Conservation (phyloP, 192 early-diverging fungal species). For the Gonapodya prolifera region DNA sequence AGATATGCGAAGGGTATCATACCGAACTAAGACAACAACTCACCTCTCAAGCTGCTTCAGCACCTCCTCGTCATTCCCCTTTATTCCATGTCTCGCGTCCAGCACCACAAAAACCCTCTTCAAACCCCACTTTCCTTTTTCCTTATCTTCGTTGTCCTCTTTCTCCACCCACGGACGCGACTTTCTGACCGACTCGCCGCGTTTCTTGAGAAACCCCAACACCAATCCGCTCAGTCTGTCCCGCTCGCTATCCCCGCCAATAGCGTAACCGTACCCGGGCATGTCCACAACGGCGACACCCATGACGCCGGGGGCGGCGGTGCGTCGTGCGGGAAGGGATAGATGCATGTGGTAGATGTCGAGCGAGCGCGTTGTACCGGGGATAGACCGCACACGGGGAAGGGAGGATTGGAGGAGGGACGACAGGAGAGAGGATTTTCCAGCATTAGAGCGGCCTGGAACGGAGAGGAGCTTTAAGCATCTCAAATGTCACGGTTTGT, state of each 20-base stretch:
- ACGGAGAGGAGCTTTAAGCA: background rate
- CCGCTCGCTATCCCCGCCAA: background rate
- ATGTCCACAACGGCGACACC: background rate
- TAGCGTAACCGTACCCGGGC: background rate
- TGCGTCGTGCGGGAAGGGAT: background rate
- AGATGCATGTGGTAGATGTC: background rate
- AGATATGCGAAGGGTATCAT: background rate
- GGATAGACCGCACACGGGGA: background rate
- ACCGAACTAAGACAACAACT: background rate
- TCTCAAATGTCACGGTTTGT: background rate
- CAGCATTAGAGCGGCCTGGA: background rate
- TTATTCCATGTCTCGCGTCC: background rate
- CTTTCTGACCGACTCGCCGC: background rate
- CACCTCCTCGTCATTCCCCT: background rate
- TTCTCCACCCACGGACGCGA: background rate
- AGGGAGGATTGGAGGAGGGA: background rate
- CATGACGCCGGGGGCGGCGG: background rate
- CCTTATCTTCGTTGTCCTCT: background rate
- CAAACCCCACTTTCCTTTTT: constrained; percentile 1
- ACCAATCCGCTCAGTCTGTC: background rate
- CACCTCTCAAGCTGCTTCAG: background rate
- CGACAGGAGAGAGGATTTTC: background rate
- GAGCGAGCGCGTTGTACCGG: background rate
- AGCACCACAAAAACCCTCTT: background rate
- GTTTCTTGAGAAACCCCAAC: background rate